Evolutionary conservation across 805 yeast genomes (phyloP).

Genomic region (Candida ipomoeae): DNA sequence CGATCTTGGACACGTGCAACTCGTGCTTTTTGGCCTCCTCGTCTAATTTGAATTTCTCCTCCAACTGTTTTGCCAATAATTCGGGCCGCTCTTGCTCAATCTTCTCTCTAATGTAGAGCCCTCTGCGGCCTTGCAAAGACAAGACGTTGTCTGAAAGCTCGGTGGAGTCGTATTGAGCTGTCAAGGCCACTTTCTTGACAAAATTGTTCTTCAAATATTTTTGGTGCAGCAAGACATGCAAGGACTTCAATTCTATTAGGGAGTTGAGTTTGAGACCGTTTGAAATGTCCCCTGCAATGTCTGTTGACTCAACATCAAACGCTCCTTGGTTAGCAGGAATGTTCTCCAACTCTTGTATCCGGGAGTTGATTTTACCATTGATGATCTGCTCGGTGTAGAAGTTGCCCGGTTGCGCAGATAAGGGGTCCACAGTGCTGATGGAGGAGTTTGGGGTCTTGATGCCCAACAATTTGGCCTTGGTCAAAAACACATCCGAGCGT

Average conservation of each 20-base stretch:
- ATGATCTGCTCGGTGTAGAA: slow-evolving; percentile 50
- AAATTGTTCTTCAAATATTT: slow-evolving; percentile 63
- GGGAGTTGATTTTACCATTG: slow-evolving; percentile 48
- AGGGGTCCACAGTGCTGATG: slow-evolving; percentile 25
- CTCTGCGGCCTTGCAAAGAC: slow-evolving; percentile 64
- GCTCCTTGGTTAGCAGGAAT: slow-evolving; percentile 71
- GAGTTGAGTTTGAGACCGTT: slow-evolving; percentile 53
- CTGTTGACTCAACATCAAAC: slow-evolving; percentile 17
- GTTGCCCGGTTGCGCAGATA: slow-evolving; percentile 46
- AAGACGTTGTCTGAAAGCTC: slow-evolving; percentile 50
- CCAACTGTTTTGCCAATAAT: slow-evolving; percentile 68
- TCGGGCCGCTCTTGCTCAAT: slow-evolving; percentile 72
- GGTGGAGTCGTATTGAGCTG: slow-evolving; percentile 53
- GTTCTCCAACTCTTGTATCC: slow-evolving; percentile 58
- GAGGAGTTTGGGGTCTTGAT: slow-evolving; percentile 23
- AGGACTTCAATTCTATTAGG: slow-evolving; percentile 64
- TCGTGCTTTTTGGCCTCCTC: slow-evolving; percentile 45
- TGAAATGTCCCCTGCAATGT: background rate
- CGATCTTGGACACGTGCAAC: slow-evolving; percentile 47
- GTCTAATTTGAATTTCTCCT: slow-evolving; percentile 65
- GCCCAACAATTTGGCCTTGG: slow-evolving; percentile 41
- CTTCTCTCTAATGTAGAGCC: slow-evolving; percentile 63
- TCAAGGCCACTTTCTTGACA: slow-evolving; percentile 48
- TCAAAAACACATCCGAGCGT: slow-evolving; percentile 10
- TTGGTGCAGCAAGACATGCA: slow-evolving; percentile 64